Evolutionary conservation across 192 early-diverging fungal species (phyloP), one percentile per base, ranked within the genome.

Genomic region (Obelidium mucronatum): DNA sequence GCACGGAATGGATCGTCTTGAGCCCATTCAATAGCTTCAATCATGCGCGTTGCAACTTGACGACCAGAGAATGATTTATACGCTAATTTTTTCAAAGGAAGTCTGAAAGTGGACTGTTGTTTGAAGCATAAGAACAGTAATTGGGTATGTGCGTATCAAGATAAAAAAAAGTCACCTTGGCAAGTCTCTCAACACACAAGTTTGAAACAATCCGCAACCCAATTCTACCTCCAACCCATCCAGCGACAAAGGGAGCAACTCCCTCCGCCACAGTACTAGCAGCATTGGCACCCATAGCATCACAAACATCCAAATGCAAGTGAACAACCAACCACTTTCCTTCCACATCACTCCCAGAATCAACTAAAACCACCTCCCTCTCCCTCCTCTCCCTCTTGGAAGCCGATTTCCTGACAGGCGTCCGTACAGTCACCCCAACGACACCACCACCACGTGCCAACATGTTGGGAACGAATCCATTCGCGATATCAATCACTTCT

Each of bases 271-370:
- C 92, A 1, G 87, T 88, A 58, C 81, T 87, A 54, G 90, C 89
- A 59, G 87, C 88, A 72, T 93, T 93, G 28, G 92, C 92, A 48
- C 92, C 92, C 92, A 93, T 93, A 36, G 92, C 90, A 76, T 93
- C 90, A 59, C 91, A 91, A 0, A 93, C 92, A 79, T 93, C 92
- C 39, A 93, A 80, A 71, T 91, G 90, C 31, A 93, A 74, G 59
- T 93, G 92, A 4, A 92, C 90, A 24, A 93, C 87, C n/a, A 93
- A 68, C 91, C 90, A 91, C 5, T 39, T 51, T 4, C 30, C 28
- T 2, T 26, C 24, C n/a, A 22, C 55, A 4, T 39, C 48, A 3
- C 13, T 4, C 19, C 35, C 54, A 37, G 22, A n/a, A 1, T 31
- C 73, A 15, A 55, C 44, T 40, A 77, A n/a, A 1, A 24, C 19